A percentile compares a stretch with the other conserved stretches of the same genome.
Conservation (phyloP, 768 basidiomycete genomes). For the Mycena leptocephala region DNA sequence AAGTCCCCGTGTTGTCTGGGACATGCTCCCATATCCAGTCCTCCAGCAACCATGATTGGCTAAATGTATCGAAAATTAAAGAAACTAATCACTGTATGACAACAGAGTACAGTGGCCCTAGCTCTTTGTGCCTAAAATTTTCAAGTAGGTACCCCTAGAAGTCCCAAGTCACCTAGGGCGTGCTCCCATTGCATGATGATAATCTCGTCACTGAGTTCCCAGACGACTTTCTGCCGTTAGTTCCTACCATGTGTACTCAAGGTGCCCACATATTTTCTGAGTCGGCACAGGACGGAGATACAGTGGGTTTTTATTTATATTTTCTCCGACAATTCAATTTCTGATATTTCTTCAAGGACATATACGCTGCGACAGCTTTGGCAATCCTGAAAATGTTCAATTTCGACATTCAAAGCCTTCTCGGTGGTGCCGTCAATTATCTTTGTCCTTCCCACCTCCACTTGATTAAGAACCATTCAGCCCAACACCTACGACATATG, state of each 20-base stretch:
- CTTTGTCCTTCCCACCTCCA: background rate
- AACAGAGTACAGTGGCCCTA: too few relatives aligned
- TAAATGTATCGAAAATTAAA: too few relatives aligned
- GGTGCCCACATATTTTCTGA: conserved; percentile 9
- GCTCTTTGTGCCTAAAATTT: too few relatives aligned
- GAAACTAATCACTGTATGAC: too few relatives aligned
- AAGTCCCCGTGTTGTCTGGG: too few relatives aligned
- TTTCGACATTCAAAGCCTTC: background rate
- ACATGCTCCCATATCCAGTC: too few relatives aligned
- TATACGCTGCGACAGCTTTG: background rate
- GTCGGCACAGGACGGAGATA: conserved; percentile 6
- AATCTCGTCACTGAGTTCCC: background rate
- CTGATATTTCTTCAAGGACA: background rate
- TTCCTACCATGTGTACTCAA: background rate
- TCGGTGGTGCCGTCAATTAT: background rate
- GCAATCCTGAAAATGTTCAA: conserved; percentile 3
- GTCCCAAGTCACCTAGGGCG: too few relatives aligned
- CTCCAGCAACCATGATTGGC: too few relatives aligned
- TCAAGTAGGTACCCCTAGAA: too few relatives aligned
- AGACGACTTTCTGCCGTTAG: background rate
- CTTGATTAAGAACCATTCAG: background rate
- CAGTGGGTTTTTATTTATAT: background rate
- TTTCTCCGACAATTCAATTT: background rate
- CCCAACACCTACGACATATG: conserved; percentile 14
- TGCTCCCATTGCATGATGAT: background rate